A percentile compares a stretch with the other conserved stretches of the same genome.
These are phyloP conservation scores for Coniferiporia sulphurascens DNA, from an alignment of 1,284 basidiomycete genomes.

Conservation along the genomic window DNA sequence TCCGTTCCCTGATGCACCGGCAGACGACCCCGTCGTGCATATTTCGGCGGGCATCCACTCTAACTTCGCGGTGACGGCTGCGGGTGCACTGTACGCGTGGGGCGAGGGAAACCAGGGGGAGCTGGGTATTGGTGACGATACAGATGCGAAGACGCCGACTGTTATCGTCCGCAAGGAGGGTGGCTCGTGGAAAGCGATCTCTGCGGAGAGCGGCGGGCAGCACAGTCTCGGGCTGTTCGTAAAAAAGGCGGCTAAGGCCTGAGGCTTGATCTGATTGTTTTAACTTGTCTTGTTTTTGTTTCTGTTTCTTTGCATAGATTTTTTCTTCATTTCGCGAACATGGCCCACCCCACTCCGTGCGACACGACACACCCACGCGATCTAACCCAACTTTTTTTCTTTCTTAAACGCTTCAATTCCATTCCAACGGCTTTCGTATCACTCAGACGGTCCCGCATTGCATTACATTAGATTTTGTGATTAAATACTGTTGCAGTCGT, in stretches of 20 bases:
- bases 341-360: neutral
- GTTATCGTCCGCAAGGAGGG: conserved; percentile 66
- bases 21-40: conserved; percentile 66
- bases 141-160: conserved; percentile 52
- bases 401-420: neutral
- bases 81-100: conserved; percentile 83
- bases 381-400: neutral
- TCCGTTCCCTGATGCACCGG: conserved; percentile 54
- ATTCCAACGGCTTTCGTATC: neutral
- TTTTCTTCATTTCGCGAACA: neutral
- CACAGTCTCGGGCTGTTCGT: conserved; percentile 67
- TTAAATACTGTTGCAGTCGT: conserved; percentile 5
- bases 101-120: conserved; percentile 76
- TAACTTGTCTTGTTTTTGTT: neutral
- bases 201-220: conserved; percentile 66
- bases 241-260: conserved; percentile 35
- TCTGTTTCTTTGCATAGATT: neutral
- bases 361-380: neutral
- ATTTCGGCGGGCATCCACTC: conserved; percentile 79
- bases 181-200: conserved; percentile 56
- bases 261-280: neutral
- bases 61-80: conserved; percentile 75
- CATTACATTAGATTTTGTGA: neutral
- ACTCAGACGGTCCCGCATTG: neutral
- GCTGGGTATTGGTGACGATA: conserved; percentile 57